Conservation (phyloP, 2,329 filamentous ascomycete genomes). For the Neophaeococcomyces aloes region DNA sequence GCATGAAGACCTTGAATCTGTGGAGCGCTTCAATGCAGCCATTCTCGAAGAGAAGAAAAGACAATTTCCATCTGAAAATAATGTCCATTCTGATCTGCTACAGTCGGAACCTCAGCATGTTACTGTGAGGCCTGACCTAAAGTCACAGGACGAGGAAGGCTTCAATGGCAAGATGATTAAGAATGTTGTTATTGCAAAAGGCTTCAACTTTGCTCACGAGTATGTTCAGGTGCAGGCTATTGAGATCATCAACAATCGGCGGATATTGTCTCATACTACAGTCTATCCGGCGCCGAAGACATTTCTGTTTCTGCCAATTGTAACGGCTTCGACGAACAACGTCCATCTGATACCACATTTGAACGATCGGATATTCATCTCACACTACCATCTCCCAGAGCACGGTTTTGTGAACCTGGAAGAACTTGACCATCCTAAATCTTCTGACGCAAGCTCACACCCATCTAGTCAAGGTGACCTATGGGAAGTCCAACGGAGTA, state of each 20-base stretch:
- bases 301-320: constrained; percentile 71
- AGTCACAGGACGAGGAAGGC: constrained; percentile 11
- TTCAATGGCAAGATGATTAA: constrained; percentile 52
- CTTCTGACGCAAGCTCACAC: constrained; percentile 27
- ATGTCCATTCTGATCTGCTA: background rate
- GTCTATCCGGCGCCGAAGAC: constrained; percentile 63
- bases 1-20: constrained; percentile 61
- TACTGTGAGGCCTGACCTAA: constrained; percentile 11
- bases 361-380: constrained; percentile 80
- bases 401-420: constrained; percentile 69
- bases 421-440: constrained; percentile 39
- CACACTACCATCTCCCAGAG: constrained; percentile 65
- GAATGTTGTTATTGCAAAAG: constrained; percentile 70
- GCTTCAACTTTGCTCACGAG: constrained; percentile 63
- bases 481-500: background rate
- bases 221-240: constrained; percentile 72
- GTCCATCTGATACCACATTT: constrained; percentile 32
- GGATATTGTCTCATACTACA: constrained; percentile 64
- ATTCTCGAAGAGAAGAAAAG: constrained; percentile 42
- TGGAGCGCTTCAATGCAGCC: constrained; percentile 68
- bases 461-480: constrained; percentile 7
- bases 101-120: constrained; percentile 4
- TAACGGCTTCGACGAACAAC: constrained; percentile 33
- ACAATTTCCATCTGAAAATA: background rate
- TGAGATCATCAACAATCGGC: constrained; percentile 66